Evolutionary conservation across 345 rosid species (phyloP), one percentile per base, ranked within the genome.

Genomic region (Sisymbrium altissimum): DNA sequence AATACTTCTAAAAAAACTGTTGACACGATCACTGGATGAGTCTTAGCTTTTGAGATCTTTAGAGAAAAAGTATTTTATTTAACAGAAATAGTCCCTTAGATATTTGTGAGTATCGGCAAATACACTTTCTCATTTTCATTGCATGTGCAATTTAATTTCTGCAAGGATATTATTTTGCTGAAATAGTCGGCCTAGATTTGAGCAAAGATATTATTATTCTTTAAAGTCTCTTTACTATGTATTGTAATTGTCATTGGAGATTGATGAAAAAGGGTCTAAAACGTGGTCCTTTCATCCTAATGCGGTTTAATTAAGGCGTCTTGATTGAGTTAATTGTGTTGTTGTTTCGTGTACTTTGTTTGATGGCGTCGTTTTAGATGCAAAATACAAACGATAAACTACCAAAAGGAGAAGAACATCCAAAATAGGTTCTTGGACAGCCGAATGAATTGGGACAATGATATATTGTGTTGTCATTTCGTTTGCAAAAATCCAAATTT

Each of bases 401-500:
- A 46, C 52, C 44, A 58, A 27, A 58, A 48, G 13, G 67, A 25
- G 17, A 1, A 29, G 3, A 18, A 13, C 49, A 15, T 49, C 62
- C 78, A 74, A 66, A 38, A 38, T 29, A 19, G 30, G 23, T 38
- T 48, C 25, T 45, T 66, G 19, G 66, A 57, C 21, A 52, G 25
- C 33, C 30, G 29, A 23, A 12, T 1, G 29, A 56, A 54, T 6
- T 45, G 52, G 4, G 66, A 66, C 45, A 67, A 40, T 38, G 78
- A 74, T 29, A 58, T 25, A 49, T 40, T 59, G 68, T 67, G 73
- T 40, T 39, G 78, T 75, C 78, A 30, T 67, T 67, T 50, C 30
- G 25, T 58, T 58, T 30, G 17, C 13, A 18, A 49, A 30, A 59
- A 14, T 59, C 62, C 78, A 66, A 66, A 38, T 17, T 32, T 33